Base-by-base conservation (phyloP, 2,329 filamentous ascomycete species). In the Colletotrichum costaricense region DNA sequence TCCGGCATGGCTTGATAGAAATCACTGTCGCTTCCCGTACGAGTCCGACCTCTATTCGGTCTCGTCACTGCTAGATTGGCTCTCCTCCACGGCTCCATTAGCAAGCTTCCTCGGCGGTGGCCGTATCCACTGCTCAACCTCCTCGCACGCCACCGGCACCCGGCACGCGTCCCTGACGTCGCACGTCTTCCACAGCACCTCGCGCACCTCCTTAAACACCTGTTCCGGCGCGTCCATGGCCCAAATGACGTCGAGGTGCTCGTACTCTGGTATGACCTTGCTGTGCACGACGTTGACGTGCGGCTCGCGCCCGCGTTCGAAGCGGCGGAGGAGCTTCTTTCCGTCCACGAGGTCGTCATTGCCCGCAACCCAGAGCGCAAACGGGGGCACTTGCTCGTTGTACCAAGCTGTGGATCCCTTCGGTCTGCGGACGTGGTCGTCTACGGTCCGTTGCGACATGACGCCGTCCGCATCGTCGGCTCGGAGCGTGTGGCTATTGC, bases 211-310 rank as follows among this genome's bases (percentile, higher is more conserved):
- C 69, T 86, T 88, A 5, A 95, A 97, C 1, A 98, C 94, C 80
- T 96, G 90, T 60, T 96, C 92, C 19, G 95, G 90, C 0, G 92
- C 91, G 79, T 98, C 95, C 87, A 98, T 94, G 0, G 95, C 95
- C 96, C 96, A 98, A 49, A 98, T 91, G 2, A 98, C 94, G 83
- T 98, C 96, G 5, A 98, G 88, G 82, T 98, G 96, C 84, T 98
- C 96, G 80, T 98, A 97, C 59, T 93, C 94, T 3, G 94, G 91
- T 56, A 98, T 93, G 26, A 97, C 86, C 80, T 94, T 97, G 75
- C 89, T 89, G 82, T 98, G 94, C 5, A 98, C 94, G 5, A 98
- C 84, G 52, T 89, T 86, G 9, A 97, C 94, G 78, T 94, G 87
- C 1, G 96, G 96, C 81, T 98, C 96, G 30, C 94, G 87, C 0